Evolutionary conservation across 2,329 filamentous ascomycete genomes (phyloP).

Genomic region (Ophiostoma sp.): DNA sequence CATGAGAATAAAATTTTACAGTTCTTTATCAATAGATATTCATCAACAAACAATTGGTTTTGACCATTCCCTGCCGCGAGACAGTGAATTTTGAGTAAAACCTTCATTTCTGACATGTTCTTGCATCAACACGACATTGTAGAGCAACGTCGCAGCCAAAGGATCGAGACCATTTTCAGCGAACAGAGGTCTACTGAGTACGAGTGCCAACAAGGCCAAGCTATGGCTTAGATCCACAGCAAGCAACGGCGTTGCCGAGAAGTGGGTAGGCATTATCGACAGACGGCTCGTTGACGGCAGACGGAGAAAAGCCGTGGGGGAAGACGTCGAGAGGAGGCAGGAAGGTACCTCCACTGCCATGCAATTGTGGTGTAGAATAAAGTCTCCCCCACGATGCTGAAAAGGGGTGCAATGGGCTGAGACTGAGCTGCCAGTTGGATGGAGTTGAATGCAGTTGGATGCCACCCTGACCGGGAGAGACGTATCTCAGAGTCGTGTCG

Average conservation of each 20-base stretch:
- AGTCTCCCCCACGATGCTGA: not conserved
- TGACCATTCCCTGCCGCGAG: no score
- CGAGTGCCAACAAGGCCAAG: not conserved
- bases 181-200: not conserved
- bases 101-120: not conserved
- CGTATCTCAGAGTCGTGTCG: not conserved
- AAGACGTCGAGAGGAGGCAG: not conserved
- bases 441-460: not conserved
- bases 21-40: no score
- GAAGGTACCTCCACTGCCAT: not conserved
- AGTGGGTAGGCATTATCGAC: not conserved
- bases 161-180: not conserved
- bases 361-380: not conserved
- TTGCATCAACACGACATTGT: not conserved
- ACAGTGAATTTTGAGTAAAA: not conserved
- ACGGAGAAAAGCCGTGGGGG: not conserved
- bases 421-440: not conserved
- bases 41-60: no score
- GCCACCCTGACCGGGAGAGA: not conserved
- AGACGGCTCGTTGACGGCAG: not conserved
- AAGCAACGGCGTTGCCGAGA: constrained; percentile 23
- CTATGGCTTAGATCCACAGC: not conserved
- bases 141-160: not conserved
- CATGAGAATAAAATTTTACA: no score
- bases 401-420: not conserved